Conservation (phyloP, 1,284 basidiomycete genomes). For the Tranzscheliella williamsii region DNA sequence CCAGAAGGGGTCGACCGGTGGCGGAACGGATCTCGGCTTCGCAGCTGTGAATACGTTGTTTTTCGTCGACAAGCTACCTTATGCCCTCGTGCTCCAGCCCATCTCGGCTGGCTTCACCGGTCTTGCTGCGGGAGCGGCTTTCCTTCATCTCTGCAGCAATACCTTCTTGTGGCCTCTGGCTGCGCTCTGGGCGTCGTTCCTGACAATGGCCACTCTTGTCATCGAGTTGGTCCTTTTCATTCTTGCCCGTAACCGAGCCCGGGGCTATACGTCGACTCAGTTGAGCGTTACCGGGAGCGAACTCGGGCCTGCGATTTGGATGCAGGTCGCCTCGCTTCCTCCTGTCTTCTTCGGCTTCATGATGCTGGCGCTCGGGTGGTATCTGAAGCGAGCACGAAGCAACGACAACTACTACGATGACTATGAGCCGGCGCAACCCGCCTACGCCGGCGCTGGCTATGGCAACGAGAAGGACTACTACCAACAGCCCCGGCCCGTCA, state of each 20-base stretch:
- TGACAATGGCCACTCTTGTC: slow-evolving; percentile 41
- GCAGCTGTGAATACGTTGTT: slow-evolving; percentile 18
- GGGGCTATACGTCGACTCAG: slow-evolving; percentile 10
- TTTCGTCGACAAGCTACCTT: slow-evolving; percentile 42
- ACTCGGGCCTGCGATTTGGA: slow-evolving; percentile 48
- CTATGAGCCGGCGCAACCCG: slow-evolving; percentile 32
- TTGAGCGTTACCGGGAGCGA: slow-evolving; percentile 6
- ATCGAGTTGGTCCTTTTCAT: slow-evolving; percentile 50
- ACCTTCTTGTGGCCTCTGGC: slow-evolving; percentile 47
- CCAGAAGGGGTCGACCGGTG: too few relatives aligned
- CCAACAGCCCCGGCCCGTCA: slow-evolving; percentile 12
- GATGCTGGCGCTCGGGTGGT: slow-evolving; percentile 39
- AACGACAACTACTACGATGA: slow-evolving; percentile 38
- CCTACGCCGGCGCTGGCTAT: slow-evolving; percentile 14
- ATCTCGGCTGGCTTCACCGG: slow-evolving; percentile 50
- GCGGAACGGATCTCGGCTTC: too few relatives aligned
- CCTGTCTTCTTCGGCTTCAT: slow-evolving; percentile 45
- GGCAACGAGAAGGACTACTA: slow-evolving; percentile 25
- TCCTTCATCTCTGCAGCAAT: slow-evolving; percentile 47
- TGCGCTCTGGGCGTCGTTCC: slow-evolving; percentile 40
- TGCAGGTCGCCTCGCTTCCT: slow-evolving; percentile 50
- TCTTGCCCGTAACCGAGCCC: slow-evolving; percentile 26
- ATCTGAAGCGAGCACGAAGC: slow-evolving; percentile 27
- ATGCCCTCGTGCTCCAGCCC: slow-evolving; percentile 49
- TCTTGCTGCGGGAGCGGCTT: slow-evolving; percentile 42